Conservation (phyloP, 169 alveolate species). For the Plasmodium cynomolgi region DNA sequence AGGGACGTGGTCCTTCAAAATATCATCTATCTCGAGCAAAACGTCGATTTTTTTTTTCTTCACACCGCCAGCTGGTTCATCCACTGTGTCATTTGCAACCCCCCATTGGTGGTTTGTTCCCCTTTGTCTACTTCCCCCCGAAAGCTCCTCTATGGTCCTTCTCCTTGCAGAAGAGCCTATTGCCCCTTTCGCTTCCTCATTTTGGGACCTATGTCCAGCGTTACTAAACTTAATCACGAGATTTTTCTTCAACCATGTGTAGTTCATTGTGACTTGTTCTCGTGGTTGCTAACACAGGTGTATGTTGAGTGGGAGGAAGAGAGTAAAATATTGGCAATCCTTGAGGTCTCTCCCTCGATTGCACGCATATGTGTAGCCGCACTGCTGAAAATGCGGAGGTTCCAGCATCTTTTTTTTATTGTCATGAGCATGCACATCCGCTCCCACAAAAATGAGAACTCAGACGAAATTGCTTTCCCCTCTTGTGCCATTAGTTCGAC, state of each 20-base stretch:
- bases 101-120: background rate
- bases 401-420: background rate
- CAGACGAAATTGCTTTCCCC: background rate
- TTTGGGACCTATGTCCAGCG: background rate
- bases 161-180: background rate
- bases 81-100: background rate
- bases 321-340: background rate
- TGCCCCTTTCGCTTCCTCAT: background rate
- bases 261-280: conserved; percentile 10
- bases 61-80: background rate
- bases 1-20: background rate
- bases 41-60: background rate
- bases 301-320: background rate
- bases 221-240: conserved; percentile 20
- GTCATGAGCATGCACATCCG: background rate
- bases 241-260: conserved; percentile 23
- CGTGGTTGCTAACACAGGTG: background rate
- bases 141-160: background rate
- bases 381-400: background rate
- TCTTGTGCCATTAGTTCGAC: background rate
- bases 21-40: background rate
- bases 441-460: background rate
- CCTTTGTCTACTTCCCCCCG: background rate
- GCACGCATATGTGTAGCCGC: background rate
- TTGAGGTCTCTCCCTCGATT: background rate